Conservation (phyloP, 768 basidiomycete species). For the Kondoa subrosea region DNA sequence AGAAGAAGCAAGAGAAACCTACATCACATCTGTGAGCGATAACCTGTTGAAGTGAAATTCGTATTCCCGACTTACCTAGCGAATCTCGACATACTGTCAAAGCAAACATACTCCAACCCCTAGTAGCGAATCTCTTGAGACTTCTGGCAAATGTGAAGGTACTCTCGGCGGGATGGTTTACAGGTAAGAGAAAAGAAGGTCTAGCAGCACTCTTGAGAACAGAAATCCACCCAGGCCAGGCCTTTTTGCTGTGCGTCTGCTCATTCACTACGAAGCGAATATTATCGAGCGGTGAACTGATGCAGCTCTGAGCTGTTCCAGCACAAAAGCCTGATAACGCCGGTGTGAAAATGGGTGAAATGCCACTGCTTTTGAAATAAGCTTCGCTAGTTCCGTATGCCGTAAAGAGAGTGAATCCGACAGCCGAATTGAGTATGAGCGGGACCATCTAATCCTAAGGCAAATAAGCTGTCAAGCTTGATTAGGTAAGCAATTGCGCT, state of each 20-base stretch:
- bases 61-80: constrained; percentile 5
- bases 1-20: constrained; percentile 26
- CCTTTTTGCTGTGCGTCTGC: background rate
- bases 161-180: background rate
- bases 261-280: constrained; percentile 23
- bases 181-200: constrained; percentile 1
- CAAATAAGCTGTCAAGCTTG: background rate
- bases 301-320: constrained; percentile 24
- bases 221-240: constrained; percentile 10
- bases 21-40: too few relatives aligned
- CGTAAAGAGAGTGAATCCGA: constrained; percentile 26
- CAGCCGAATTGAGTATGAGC: constrained; percentile 20
- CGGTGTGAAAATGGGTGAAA: constrained; percentile 18
- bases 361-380: constrained; percentile 3
- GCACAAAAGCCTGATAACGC: constrained; percentile 24
- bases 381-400: constrained; percentile 18
- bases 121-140: constrained; percentile 19
- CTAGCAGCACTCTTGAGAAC: constrained; percentile 1
- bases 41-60: too few relatives aligned
- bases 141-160: constrained; percentile 6
- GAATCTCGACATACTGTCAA: constrained; percentile 22
- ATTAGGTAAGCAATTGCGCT: constrained; percentile 3
- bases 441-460: constrained; percentile 15
- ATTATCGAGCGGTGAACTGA: constrained; percentile 27
- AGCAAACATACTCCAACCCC: constrained; percentile 18